Percentiles rank a stretch among this genome's conserved stretches.
phyloP scores from a whole-genome alignment of 2,329 filamentous ascomycete genomes.

The Scedosporium apiospermum region DNA sequence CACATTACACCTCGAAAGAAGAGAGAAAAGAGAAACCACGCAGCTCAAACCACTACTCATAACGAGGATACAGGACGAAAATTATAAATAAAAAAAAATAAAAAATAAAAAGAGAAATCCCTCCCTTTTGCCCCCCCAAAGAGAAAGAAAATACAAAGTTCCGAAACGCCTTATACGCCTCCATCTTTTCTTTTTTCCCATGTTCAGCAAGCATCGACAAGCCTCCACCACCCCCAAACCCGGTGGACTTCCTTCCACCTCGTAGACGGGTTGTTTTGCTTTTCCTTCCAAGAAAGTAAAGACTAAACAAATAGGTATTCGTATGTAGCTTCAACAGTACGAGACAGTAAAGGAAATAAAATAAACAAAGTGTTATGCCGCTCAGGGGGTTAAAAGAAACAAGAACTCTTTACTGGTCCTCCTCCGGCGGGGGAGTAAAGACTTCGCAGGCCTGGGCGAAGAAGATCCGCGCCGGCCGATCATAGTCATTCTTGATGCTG shows the following conservation, averaged over 20 bases:
- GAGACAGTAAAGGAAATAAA: background rate
- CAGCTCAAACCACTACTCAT: too few species aligned
- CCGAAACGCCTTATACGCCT: background rate
- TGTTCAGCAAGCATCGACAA: too few species aligned
- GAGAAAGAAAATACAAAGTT: background rate
- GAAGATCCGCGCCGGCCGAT: slow-evolving; percentile 68
- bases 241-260: too few species aligned
- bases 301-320: too few species aligned
- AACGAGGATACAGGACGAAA: too few species aligned
- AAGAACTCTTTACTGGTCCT: background rate
- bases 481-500: slow-evolving; percentile 73
- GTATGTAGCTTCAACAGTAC: background rate
- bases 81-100: too few species aligned
- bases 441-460: slow-evolving; percentile 80
- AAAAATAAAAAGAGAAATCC: background rate
- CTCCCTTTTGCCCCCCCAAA: background rate
- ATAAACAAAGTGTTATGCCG: background rate
- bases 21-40: too few species aligned
- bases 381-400: background rate
- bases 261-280: too few species aligned
- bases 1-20: too few species aligned
- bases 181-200: background rate
- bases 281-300: too few species aligned
- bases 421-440: slow-evolving; percentile 17
- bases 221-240: too few species aligned